Evolutionary conservation across 2,329 filamentous ascomycete genomes (phyloP).

Genomic region (Clonostachys chloroleuca): DNA sequence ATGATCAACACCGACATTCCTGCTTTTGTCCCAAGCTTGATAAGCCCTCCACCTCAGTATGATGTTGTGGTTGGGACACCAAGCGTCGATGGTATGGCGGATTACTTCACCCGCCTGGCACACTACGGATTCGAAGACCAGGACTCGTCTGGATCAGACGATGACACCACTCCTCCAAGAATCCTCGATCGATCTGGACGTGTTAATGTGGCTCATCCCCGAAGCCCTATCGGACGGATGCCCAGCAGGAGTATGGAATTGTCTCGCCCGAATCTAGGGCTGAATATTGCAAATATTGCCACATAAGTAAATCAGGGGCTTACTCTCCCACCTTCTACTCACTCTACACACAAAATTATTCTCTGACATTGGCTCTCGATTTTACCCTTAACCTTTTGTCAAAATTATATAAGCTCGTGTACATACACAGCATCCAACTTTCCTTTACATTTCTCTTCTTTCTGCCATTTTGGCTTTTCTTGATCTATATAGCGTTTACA

Average conservation of each 20-base stretch:
- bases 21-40: slow-evolving; percentile 25
- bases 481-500: too few relatives aligned
- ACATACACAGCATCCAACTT: too few relatives aligned
- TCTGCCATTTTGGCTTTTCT: too few relatives aligned
- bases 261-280: slow-evolving; percentile 21
- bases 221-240: slow-evolving; percentile 48
- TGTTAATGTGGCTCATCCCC: slow-evolving; percentile 53
- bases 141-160: slow-evolving; percentile 34
- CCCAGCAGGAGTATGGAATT: slow-evolving; percentile 55
- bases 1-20: neutral
- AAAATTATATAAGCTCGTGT: too few relatives aligned
- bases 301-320: neutral
- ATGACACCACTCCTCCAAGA: slow-evolving; percentile 36
- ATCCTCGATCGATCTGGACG: slow-evolving; percentile 46
- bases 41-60: slow-evolving; percentile 83
- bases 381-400: too few relatives aligned
- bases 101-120: slow-evolving; percentile 81
- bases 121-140: slow-evolving; percentile 56
- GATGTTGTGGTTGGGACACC: slow-evolving; percentile 70
- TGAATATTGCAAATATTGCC: slow-evolving; percentile 3
- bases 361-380: too few relatives aligned
- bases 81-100: slow-evolving; percentile 67
- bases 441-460: too few relatives aligned
- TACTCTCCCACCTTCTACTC: neutral
- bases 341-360: too few relatives aligned